Evolutionary conservation across 129 eudicot genomes (phyloP).

Genomic region (Helianthus tuberosus): DNA sequence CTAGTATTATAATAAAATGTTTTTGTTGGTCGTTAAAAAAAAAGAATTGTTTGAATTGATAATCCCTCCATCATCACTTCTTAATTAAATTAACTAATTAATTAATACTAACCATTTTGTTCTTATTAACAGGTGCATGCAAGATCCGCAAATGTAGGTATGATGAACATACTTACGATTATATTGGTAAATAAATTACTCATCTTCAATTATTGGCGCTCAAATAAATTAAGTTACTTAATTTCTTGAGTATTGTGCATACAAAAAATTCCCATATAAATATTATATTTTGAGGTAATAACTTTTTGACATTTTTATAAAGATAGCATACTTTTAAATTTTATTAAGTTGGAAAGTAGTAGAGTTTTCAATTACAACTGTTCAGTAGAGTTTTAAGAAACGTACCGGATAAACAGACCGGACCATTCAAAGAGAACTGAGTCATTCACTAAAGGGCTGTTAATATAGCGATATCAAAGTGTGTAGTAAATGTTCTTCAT

Average conservation of each 20-base stretch:
- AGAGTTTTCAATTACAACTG: no score
- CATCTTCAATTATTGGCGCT: slow-evolving; percentile 11
- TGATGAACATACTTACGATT: neutral
- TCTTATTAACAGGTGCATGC: slow-evolving; percentile 11
- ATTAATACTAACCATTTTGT: slow-evolving; percentile 9
- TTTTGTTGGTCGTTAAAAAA: no score
- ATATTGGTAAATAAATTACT: neutral
- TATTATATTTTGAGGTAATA: neutral
- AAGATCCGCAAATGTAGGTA: slow-evolving; percentile 32
- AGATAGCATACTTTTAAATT: no score
- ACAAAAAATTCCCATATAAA: neutral
- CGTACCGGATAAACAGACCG: no score
- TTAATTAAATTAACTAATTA: neutral
- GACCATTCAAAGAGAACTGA: no score
- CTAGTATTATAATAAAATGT: no score
- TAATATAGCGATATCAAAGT: no score
- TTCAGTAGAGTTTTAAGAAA: no score
- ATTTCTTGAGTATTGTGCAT: neutral
- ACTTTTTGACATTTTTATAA: neutral
- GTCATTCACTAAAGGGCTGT: no score
- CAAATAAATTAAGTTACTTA: neutral
- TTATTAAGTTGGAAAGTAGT: no score
- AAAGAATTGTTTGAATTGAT: slow-evolving; percentile 8
- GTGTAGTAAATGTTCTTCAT: no score
- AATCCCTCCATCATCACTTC: neutral